Conservation (phyloP, 306 rosid species). For the Alnus glutinosa region DNA sequence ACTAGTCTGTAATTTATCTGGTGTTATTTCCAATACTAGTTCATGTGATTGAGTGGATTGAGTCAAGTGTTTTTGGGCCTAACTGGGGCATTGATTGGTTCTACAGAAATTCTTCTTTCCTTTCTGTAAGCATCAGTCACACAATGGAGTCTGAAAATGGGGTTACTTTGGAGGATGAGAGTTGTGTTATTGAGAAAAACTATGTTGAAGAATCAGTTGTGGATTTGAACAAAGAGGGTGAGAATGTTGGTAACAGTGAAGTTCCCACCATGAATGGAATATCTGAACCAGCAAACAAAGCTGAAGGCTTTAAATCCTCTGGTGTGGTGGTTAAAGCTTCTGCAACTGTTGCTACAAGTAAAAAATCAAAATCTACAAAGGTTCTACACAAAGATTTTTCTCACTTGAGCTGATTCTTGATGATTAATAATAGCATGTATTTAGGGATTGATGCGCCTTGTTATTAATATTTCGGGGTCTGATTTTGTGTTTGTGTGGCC, state of each 20-base stretch:
- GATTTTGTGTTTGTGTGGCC: constrained; percentile 31
- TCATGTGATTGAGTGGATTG: not conserved
- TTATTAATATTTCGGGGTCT: not conserved
- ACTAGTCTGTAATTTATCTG: not conserved
- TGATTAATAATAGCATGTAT: constrained; percentile 6
- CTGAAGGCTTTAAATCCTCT: constrained; percentile 45
- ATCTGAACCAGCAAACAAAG: constrained; percentile 40
- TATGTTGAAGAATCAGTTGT: constrained; percentile 29
- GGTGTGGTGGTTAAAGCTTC: constrained; percentile 42
- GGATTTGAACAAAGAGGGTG: constrained; percentile 36
- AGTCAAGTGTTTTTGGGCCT: not conserved
- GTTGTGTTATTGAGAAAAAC: constrained; percentile 52
- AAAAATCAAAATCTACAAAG: constrained; percentile 54
- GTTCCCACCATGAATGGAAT: constrained; percentile 40
- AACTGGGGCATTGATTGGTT: not conserved
- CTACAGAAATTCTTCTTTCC: constrained; percentile 7
- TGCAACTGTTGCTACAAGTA: constrained; percentile 43
- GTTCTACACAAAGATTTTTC: constrained; percentile 38
- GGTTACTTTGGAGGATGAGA: constrained; percentile 69
- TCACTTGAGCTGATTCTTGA: not conserved
- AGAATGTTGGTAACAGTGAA: constrained; percentile 39
- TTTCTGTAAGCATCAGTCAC: constrained; percentile 24
- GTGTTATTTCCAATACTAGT: not conserved
- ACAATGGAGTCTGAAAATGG: constrained; percentile 76
- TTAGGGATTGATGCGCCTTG: not conserved